Base-by-base conservation (phyloP, 2,329 filamentous ascomycete genomes). In the Aspergillus sp. region DNA sequence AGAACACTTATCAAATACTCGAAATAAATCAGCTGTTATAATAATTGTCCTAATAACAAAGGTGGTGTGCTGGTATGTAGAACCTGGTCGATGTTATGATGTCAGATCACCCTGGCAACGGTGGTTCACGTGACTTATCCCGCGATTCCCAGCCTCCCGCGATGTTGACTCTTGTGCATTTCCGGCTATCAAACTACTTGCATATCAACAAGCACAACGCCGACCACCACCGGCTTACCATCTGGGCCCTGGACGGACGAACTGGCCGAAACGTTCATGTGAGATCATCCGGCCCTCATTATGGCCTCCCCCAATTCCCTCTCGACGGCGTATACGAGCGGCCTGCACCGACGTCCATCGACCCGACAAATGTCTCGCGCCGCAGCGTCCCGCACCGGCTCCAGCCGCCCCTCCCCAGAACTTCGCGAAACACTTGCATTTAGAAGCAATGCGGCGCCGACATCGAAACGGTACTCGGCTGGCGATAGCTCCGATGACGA, bases 401-500 rank as follows among this genome's bases (percentile, higher is more conserved):
- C 67, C 54, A 64, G 66, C 57, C 66, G 67, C 53, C 60, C 57
- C 47, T 72, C 70, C 13, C 65, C 67, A 51, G 64, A 60, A 53
- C 55, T 60, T 47, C 58, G 59, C 26, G 53, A 61, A 46, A 49
- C 54, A 6, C 8, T 50, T 50, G 50, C 45, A 49, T 58, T 50
- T 33, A 54, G 57, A 43, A 58, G 60, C 30, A 58, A 61, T n/a
- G 52, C 53, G 44, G 47, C 51, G 40, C 59, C 62, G 5, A 45
- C 63, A 2, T 54, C 67, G 3, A 64, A 63, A 44, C 61, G 65
- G 16, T 71, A 66, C 58, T 73, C 76, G 1, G 70, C 86, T 60
- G 86, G 89, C 62, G 92, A 96, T 67, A 96, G 90, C 77, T 96
- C 92, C 20, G 93, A 96, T 73, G 93, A 96, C 65, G 93, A 96